Conservation (phyloP, 2,329 filamentous ascomycete genomes). For the Aspergillus costaricaensis region DNA sequence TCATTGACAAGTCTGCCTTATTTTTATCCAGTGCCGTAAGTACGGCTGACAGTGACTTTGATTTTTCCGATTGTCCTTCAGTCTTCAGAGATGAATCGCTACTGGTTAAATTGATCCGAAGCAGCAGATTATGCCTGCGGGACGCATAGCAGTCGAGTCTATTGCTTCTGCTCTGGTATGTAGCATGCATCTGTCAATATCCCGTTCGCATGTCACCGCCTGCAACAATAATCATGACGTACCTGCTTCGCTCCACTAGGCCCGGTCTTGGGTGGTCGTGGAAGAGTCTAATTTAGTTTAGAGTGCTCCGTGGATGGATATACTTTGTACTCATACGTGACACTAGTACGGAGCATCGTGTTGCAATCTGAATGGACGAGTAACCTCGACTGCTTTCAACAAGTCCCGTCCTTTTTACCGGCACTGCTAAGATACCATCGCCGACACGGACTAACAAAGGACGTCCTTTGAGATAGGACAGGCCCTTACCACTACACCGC, state of each 20-base stretch:
- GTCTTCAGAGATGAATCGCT: background rate
- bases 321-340: background rate
- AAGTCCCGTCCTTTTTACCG: background rate
- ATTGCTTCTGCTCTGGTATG: background rate
- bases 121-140: no score
- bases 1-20: background rate
- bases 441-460: background rate
- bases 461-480: background rate
- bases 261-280: background rate
- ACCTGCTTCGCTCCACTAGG: conserved; percentile 2
- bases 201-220: background rate
- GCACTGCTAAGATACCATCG: no score
- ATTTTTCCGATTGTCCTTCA: background rate
- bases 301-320: background rate
- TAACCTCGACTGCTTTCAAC: background rate
- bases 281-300: conserved; percentile 1
- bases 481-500: background rate
- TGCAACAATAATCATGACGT: background rate
- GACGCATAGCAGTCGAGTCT: background rate
- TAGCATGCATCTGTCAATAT: background rate
- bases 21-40: background rate
- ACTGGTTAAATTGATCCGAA: no score
- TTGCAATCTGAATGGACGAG: background rate
- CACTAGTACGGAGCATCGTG: background rate
- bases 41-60: background rate